Percentiles rank a stretch among this genome's conserved stretches.
Evolutionary conservation across 257 asterid genomes (phyloP).

Genomic region (Nicotiana tabacum): DNA sequence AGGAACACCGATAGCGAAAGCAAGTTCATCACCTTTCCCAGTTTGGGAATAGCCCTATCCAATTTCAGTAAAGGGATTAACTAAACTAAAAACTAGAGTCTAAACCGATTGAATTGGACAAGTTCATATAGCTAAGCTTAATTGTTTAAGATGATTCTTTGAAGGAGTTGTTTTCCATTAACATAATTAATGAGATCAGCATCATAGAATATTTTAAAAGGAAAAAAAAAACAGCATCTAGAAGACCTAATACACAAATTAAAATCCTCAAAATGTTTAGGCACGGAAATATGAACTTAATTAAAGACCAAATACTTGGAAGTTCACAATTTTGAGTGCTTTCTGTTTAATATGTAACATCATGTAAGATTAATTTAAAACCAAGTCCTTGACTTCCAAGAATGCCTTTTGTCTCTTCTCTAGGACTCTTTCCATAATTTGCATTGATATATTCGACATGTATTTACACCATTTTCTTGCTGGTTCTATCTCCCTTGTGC

Average conservation of each 20-base stretch:
- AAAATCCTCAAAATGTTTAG: too few species aligned
- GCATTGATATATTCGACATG: slow-evolving; percentile 4
- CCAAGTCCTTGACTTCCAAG: slow-evolving; percentile 5
- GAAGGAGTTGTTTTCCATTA: not conserved
- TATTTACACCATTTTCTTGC: not conserved
- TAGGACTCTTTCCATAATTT: not conserved
- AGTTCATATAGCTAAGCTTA: not conserved
- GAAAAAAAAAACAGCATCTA: too few species aligned
- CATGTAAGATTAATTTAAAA: not conserved
- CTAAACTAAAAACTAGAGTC: not conserved
- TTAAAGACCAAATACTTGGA: not conserved
- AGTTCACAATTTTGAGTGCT: not conserved
- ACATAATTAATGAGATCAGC: not conserved
- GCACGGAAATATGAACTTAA: not conserved
- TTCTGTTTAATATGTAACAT: not conserved
- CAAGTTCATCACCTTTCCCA: too few species aligned
- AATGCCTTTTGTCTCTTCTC: not conserved
- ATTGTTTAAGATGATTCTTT: not conserved
- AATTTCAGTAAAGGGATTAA: too few species aligned
- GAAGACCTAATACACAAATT: too few species aligned
- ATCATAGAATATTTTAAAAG: too few species aligned
- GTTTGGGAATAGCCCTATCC: too few species aligned
- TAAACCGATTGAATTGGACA: not conserved
- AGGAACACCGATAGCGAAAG: too few species aligned
- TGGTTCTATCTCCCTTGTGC: not conserved